Evolutionary conservation across 768 basidiomycete species (phyloP).

Genomic region (Ramaria sp.): DNA sequence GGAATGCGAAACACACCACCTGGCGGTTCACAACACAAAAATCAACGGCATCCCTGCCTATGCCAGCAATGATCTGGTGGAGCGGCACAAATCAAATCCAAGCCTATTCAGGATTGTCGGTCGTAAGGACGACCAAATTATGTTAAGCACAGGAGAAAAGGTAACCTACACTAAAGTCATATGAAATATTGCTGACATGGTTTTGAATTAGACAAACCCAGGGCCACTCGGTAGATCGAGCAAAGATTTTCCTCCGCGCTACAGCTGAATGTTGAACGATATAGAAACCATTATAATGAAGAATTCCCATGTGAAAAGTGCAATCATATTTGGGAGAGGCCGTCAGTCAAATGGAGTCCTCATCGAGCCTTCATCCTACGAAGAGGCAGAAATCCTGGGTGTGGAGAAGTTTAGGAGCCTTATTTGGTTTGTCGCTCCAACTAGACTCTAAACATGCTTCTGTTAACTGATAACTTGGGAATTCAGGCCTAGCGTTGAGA

Average conservation of each 20-base stretch:
- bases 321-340: slow-evolving; percentile 32
- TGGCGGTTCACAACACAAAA: slow-evolving; percentile 1
- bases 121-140: slow-evolving; percentile 31
- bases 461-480: background rate
- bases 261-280: background rate
- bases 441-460: background rate
- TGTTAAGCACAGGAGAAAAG: slow-evolving; percentile 35
- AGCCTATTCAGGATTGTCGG: slow-evolving; percentile 27
- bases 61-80: slow-evolving; percentile 22
- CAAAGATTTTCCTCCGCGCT: background rate
- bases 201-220: slow-evolving; percentile 19
- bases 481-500: slow-evolving; percentile 17
- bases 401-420: slow-evolving; percentile 24
- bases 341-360: slow-evolving; percentile 30
- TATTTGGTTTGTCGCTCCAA: slow-evolving; percentile 21
- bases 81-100: slow-evolving; percentile 20
- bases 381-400: slow-evolving; percentile 20
- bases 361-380: slow-evolving; percentile 25
- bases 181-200: background rate
- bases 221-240: slow-evolving; percentile 17
- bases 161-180: slow-evolving; percentile 10
- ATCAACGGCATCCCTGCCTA: slow-evolving; percentile 1
- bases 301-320: slow-evolving; percentile 21
- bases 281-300: slow-evolving; percentile 19
- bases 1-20: background rate